phyloP scores from a whole-genome alignment of 1,139 yeast genomes.

The Candida gigantensis region DNA sequence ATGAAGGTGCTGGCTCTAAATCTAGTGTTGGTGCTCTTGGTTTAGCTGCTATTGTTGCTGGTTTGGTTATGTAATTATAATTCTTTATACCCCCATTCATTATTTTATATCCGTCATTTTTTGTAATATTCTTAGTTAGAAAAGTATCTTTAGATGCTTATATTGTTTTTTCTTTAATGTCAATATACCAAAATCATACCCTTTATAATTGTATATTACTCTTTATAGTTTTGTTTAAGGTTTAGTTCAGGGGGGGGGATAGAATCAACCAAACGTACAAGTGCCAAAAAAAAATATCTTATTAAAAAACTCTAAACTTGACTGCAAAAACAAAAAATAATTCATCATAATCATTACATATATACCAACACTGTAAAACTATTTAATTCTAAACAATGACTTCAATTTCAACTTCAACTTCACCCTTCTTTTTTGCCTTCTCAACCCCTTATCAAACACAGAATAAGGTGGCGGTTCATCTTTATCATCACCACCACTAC shows the following conservation, averaged over 20 bases:
- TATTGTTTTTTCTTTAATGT: no score
- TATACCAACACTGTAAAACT: background rate
- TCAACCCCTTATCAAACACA: background rate
- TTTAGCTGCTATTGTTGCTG: constrained; percentile 3
- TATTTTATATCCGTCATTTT: background rate
- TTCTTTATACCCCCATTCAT: background rate
- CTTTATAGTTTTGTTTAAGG: no score
- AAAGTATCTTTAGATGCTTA: no score
- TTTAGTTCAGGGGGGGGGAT: no score
- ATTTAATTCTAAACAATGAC: background rate
- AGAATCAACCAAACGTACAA: no score
- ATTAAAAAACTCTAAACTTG: no score
- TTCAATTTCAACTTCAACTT: background rate
- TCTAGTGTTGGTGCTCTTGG: background rate
- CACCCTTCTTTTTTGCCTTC: constrained; percentile 1
- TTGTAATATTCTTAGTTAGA: no score
- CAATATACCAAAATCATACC: no score
- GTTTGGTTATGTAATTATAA: constrained; percentile 1
- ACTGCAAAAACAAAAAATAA: background rate
- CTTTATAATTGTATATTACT: no score
- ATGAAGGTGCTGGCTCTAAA: constrained; percentile 4
- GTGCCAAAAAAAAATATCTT: no score
- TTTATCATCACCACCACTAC: background rate
- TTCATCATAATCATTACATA: background rate
- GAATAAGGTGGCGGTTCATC: constrained; percentile 5